phyloP scores from a whole-genome alignment of 495 filamentous ascomycete genomes.

The Podospora bellae-mahoneyi region DNA sequence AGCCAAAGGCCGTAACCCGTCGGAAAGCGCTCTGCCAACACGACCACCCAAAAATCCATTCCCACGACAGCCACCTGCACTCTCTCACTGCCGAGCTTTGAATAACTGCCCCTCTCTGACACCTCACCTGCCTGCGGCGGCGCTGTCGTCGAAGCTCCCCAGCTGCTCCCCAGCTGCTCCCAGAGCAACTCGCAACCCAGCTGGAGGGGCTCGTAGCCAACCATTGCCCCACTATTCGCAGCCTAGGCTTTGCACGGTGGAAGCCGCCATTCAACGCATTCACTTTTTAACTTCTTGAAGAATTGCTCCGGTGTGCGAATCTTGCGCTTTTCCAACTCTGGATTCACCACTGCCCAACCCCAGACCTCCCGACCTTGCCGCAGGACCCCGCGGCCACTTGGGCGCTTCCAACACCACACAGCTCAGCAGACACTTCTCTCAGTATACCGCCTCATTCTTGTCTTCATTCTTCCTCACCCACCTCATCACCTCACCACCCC shows the following conservation, averaged over 20 bases:
- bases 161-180: no score
- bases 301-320: neutral
- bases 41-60: neutral
- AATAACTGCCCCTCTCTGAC: neutral
- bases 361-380: neutral
- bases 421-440: neutral
- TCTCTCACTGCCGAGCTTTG: neutral
- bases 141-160: no score
- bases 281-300: neutral
- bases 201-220: neutral
- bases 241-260: neutral
- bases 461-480: neutral
- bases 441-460: neutral
- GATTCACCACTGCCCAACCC: slow-evolving; percentile 3
- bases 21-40: neutral
- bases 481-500: neutral
- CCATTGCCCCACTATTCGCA: neutral
- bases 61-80: neutral
- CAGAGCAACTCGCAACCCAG: neutral
- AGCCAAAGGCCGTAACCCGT: neutral
- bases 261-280: slow-evolving; percentile 2
- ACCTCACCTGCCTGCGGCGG: neutral
- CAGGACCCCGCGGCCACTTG: slow-evolving; percentile 7
- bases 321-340: slow-evolving; percentile 9
- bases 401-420: neutral